Evolutionary conservation across 306 rosid genomes (phyloP).

Genomic region (Vicia villosa): DNA sequence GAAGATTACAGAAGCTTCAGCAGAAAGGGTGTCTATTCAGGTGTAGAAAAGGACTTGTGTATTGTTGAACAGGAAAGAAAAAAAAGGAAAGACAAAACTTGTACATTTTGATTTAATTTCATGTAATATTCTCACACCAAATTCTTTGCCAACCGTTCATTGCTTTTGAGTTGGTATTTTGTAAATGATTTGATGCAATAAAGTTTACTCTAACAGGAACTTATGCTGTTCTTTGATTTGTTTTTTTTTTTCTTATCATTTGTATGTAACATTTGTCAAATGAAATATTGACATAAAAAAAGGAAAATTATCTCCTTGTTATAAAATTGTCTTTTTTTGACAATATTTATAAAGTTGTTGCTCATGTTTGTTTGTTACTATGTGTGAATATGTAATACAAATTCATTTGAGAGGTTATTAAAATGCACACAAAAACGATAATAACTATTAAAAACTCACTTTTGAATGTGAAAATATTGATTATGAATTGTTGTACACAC

Average conservation of each 20-base stretch:
- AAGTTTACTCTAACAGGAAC: constrained; percentile 67
- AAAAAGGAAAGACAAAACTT: constrained; percentile 43
- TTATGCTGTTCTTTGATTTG: constrained; percentile 42
- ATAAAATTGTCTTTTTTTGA: neutral
- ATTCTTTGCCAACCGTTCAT: constrained; percentile 63
- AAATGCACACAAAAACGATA: too few relatives aligned
- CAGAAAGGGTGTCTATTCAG: constrained; percentile 48
- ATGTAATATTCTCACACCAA: constrained; percentile 69
- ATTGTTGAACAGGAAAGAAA: constrained; percentile 60
- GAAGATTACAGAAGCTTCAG: constrained; percentile 55
- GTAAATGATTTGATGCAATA: constrained; percentile 82
- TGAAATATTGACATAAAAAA: constrained; percentile 33
- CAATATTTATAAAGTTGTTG: too few relatives aligned
- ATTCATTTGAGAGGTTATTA: neutral
- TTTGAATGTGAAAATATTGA: neutral
- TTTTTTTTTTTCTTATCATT: constrained; percentile 35
- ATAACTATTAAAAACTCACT: too few relatives aligned
- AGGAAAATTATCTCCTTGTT: constrained; percentile 22
- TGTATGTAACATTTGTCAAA: constrained; percentile 37
- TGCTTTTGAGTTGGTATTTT: constrained; percentile 58
- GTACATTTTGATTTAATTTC: constrained; percentile 77
- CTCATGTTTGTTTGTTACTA: neutral
- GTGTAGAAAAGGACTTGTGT: constrained; percentile 51
- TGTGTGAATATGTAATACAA: neutral
- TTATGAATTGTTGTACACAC: neutral